Evolutionary conservation across 2,329 filamentous ascomycete genomes (phyloP).

Genomic region (Fusarium pseudonygamai): DNA sequence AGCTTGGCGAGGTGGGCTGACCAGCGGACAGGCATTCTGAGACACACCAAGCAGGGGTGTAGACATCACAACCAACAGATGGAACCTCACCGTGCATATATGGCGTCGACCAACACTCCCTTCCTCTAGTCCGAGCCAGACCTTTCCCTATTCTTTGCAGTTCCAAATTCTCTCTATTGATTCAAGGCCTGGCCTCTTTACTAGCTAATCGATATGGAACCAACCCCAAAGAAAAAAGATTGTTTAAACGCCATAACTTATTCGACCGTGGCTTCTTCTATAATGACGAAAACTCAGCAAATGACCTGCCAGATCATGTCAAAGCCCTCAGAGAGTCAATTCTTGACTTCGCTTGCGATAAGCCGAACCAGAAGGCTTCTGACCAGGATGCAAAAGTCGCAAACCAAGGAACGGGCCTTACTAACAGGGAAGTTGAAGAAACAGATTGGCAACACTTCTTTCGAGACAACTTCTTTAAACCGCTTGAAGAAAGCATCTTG

Average conservation of each 20-base stretch:
- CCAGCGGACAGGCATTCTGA: not conserved
- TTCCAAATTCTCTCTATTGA: accelerated
- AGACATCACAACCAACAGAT: not conserved
- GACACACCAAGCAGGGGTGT: not conserved
- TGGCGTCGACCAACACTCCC: not conserved
- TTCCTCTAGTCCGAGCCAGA: not conserved
- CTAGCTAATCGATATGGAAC: not conserved
- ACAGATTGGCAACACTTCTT: not conserved
- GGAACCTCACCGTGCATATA: not conserved
- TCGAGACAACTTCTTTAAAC: not conserved
- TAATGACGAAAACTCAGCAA: not conserved
- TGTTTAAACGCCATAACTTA: not conserved
- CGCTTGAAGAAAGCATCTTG: not conserved
- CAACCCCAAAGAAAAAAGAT: no score
- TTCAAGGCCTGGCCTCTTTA: not conserved
- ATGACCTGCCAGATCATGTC: not conserved
- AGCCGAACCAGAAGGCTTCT: not conserved
- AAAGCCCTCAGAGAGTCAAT: not conserved
- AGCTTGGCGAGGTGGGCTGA: not conserved
- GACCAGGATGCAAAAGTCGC: not conserved
- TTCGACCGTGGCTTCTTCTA: not conserved
- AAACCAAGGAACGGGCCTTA: not conserved
- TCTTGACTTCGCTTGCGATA: not conserved
- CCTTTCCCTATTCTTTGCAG: accelerated
- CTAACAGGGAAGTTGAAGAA: accelerated